Evolutionary conservation across 1,284 basidiomycete species (phyloP).

Genomic region (Boletus sp.): DNA sequence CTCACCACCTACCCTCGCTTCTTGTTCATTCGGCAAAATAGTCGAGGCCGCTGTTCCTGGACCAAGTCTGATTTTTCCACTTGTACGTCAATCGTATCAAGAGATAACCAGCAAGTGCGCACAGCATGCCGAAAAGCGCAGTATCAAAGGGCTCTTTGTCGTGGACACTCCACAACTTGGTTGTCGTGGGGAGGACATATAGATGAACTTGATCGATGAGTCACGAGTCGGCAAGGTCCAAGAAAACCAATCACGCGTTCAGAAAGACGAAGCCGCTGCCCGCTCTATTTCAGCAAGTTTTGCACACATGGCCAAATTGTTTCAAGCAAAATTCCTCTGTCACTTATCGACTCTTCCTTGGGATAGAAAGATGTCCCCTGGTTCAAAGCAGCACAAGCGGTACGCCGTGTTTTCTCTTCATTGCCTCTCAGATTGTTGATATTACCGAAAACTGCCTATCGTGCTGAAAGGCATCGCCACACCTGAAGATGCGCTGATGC

Average conservation of each 20-base stretch:
- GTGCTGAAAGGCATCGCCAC: conserved; percentile 54
- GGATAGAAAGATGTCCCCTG: no score
- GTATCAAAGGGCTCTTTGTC: conserved; percentile 81
- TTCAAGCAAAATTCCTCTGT: conserved; percentile 40
- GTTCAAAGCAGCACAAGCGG: conserved; percentile 86
- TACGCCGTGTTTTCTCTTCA: conserved; percentile 25
- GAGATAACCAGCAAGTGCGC: conserved; percentile 77
- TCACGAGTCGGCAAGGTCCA: conserved; percentile 57
- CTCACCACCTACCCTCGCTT: conserved; percentile 34
- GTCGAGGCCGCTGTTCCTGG: conserved; percentile 65
- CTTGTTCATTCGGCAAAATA: conserved; percentile 38
- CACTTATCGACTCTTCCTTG: no score
- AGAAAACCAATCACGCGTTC: conserved; percentile 57
- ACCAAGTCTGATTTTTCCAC: conserved; percentile 72
- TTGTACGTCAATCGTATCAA: conserved; percentile 77
- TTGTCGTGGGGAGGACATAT: conserved; percentile 89
- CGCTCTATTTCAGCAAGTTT: conserved; percentile 76
- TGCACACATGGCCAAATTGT: conserved; percentile 1
- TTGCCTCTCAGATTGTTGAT: background rate
- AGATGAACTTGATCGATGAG: conserved; percentile 87
- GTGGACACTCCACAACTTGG: conserved; percentile 90
- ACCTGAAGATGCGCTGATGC: conserved; percentile 62
- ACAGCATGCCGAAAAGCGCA: conserved; percentile 74
- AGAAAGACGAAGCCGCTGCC: conserved; percentile 85
- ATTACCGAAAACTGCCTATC: conserved; percentile 45